Evolutionary conservation across 352 stramenopile genomes (phyloP).

Genomic region (Phytophthora megakarya): DNA sequence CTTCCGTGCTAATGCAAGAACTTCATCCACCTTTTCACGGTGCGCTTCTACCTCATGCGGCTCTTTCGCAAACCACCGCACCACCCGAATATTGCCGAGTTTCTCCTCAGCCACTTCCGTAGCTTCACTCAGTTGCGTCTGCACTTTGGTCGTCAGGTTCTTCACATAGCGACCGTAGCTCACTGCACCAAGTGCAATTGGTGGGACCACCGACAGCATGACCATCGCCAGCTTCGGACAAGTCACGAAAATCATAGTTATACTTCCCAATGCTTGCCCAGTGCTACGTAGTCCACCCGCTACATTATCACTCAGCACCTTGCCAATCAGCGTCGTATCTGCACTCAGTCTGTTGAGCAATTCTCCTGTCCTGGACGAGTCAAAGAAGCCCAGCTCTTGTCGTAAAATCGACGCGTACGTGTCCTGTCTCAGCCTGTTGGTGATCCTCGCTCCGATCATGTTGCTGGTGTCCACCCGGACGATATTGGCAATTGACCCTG

Average conservation of each 20-base stretch:
- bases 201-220: constrained; percentile 91
- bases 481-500: constrained; percentile 73
- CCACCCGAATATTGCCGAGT: constrained; percentile 91
- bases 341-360: constrained; percentile 91
- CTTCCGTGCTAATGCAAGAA: constrained; percentile 67
- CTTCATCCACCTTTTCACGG: constrained; percentile 60
- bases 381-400: constrained; percentile 93
- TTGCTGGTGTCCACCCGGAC: constrained; percentile 80
- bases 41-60: constrained; percentile 67
- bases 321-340: constrained; percentile 92
- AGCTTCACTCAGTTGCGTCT: constrained; percentile 90
- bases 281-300: constrained; percentile 71
- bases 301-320: constrained; percentile 93
- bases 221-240: constrained; percentile 90
- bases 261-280: constrained; percentile 84
- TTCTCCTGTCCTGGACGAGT: constrained; percentile 88
- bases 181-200: constrained; percentile 86
- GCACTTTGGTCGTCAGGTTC: constrained; percentile 85
- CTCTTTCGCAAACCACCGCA: constrained; percentile 91
- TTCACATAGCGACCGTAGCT: constrained; percentile 90
- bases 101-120: constrained; percentile 94
- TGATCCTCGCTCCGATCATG: constrained; percentile 89
- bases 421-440: constrained; percentile 73
- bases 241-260: constrained; percentile 92
- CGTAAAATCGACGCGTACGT: constrained; percentile 80